Percentiles rank a stretch among this genome's conserved stretches.
Evolutionary conservation across 441 rosid genomes (phyloP).

Genomic region (Adansonia madagascariensis): DNA sequence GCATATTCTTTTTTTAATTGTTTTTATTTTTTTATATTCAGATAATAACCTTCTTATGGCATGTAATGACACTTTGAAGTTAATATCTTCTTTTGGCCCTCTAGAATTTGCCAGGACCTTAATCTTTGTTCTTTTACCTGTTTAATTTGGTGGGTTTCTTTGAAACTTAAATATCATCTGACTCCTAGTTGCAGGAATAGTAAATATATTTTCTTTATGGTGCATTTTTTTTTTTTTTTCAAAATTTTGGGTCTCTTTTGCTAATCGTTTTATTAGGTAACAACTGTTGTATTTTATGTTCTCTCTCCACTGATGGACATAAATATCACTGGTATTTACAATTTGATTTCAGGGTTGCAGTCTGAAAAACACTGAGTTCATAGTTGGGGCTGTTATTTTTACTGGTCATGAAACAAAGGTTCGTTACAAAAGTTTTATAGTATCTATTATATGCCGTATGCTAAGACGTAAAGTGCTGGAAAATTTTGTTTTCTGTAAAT

Average conservation of each 20-base stretch:
- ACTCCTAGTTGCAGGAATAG: background rate
- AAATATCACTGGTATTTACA: slow-evolving; percentile 20
- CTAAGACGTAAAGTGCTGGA: background rate
- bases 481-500: background rate
- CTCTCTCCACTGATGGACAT: slow-evolving; percentile 23
- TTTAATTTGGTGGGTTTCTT: background rate
- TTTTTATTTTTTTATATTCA: no score
- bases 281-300: background rate
- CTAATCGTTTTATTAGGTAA: background rate
- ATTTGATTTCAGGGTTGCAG: slow-evolving; percentile 85
- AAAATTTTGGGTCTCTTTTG: background rate
- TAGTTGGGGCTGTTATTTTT: slow-evolving; percentile 81
- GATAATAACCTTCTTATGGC: background rate
- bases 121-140: background rate
- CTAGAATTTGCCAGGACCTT: background rate
- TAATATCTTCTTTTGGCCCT: background rate
- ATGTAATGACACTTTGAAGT: background rate
- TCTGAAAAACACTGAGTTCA: slow-evolving; percentile 89
- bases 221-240: background rate
- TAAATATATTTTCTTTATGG: background rate
- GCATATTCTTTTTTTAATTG: background rate
- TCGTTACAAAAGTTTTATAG: slow-evolving; percentile 22
- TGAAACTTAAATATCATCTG: background rate
- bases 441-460: background rate
- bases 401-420: slow-evolving; percentile 98